Conservation (phyloP, 2,329 filamentous ascomycete genomes). For the Exophiala oligosperma region DNA sequence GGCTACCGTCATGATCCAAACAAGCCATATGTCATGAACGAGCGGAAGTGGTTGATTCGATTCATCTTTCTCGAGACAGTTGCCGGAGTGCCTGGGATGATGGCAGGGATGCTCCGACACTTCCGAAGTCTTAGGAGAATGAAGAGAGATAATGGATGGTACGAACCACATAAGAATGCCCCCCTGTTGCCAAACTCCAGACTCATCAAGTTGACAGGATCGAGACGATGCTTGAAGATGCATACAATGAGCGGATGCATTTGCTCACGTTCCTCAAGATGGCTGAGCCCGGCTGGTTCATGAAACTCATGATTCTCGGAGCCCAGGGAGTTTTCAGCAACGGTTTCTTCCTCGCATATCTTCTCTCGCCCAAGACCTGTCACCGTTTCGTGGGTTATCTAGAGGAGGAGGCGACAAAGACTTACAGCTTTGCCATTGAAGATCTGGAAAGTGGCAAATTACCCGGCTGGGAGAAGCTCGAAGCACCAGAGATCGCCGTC, state of each 20-base stretch:
- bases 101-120: slow-evolving; percentile 90
- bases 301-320: slow-evolving; percentile 86
- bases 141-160: slow-evolving; percentile 90
- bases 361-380: slow-evolving; percentile 80
- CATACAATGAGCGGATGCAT: slow-evolving; percentile 93
- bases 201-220: slow-evolving; percentile 59
- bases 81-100: slow-evolving; percentile 94
- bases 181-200: too few relatives aligned
- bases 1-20: slow-evolving; percentile 72
- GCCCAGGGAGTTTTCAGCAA: slow-evolving; percentile 98
- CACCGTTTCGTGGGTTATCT: slow-evolving; percentile 97
- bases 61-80: slow-evolving; percentile 95
- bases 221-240: slow-evolving; percentile 85
- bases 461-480: slow-evolving; percentile 75
- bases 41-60: slow-evolving; percentile 84
- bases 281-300: slow-evolving; percentile 81
- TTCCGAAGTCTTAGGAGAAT: slow-evolving; percentile 79
- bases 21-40: slow-evolving; percentile 69
- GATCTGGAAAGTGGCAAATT: slow-evolving; percentile 84
- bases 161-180: neutral
- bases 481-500: slow-evolving; percentile 84
- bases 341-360: slow-evolving; percentile 82
- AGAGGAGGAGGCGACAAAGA: slow-evolving; percentile 95
- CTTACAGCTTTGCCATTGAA: slow-evolving; percentile 84
- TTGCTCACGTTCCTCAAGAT: slow-evolving; percentile 91